These are phyloP conservation scores for Paramecium bursaria DNA, from an alignment of 73 alveolate species.

Conservation along the genomic window DNA sequence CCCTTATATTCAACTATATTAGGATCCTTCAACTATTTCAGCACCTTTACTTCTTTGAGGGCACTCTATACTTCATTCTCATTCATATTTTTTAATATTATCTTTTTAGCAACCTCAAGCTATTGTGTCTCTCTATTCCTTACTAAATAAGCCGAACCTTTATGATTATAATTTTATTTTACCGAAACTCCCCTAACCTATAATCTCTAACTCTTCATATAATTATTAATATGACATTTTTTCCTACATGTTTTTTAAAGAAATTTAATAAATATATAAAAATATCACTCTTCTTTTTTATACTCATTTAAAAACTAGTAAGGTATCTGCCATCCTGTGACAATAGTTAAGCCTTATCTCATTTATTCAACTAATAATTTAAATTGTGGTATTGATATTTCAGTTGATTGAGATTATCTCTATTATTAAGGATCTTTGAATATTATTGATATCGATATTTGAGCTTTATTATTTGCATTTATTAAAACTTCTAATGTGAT, in stretches of 20 bases:
- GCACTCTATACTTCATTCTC: conserved; percentile 81
- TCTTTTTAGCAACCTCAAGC: conserved; percentile 82
- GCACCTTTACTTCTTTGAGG: conserved; percentile 78
- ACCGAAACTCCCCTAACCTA: conserved; percentile 84
- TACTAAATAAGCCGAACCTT: conserved; percentile 81
- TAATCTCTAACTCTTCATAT: conserved; percentile 64
- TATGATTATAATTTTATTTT: not conserved
- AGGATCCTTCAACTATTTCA: conserved; percentile 85
- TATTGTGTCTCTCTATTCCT: conserved; percentile 61
- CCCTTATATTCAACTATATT: conserved; percentile 92
- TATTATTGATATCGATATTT: too few relatives aligned
- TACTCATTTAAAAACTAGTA: too few relatives aligned
- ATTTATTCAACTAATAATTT: too few relatives aligned
- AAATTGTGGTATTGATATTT: too few relatives aligned
- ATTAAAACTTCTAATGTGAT: too few relatives aligned
- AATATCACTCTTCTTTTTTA: too few relatives aligned
- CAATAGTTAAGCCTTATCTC: too few relatives aligned
- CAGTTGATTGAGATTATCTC: too few relatives aligned
- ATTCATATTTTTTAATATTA: conserved; percentile 73
- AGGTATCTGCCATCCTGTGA: too few relatives aligned
- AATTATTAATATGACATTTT: not conserved
- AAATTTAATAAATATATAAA: too few relatives aligned
- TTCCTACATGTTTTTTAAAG: not conserved
- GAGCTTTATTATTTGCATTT: too few relatives aligned
- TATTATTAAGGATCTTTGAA: too few relatives aligned